Percentiles rank a stretch among this genome's conserved stretches.
Evolutionary conservation across 2,329 filamentous ascomycete species (phyloP).

Genomic region (Fusarium anguioides): DNA sequence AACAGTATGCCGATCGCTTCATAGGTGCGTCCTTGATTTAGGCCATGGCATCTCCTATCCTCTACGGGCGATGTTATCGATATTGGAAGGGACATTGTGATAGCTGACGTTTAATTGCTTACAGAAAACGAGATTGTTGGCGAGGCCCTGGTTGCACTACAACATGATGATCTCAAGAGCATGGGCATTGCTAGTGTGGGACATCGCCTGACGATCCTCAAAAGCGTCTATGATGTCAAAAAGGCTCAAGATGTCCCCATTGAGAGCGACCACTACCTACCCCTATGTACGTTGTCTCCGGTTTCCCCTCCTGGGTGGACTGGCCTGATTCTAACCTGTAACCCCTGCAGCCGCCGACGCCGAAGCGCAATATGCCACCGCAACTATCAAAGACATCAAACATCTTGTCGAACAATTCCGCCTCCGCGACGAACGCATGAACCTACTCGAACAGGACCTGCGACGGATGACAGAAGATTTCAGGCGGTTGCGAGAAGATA

Average conservation of each 20-base stretch:
- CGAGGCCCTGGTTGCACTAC: slow-evolving; percentile 87
- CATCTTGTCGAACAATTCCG: slow-evolving; percentile 90
- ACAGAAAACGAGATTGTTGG: slow-evolving; percentile 94
- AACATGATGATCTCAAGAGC: slow-evolving; percentile 93
- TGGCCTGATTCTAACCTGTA: slow-evolving; percentile 36
- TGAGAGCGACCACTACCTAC: slow-evolving; percentile 93
- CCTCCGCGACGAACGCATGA: slow-evolving; percentile 90
- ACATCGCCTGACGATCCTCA: slow-evolving; percentile 92
- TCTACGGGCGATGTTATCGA: background rate
- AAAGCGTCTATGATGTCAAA: slow-evolving; percentile 96
- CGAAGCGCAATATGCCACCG: slow-evolving; percentile 84
- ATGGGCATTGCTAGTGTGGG: slow-evolving; percentile 94
- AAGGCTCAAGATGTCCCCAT: slow-evolving; percentile 91
- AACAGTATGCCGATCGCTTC: slow-evolving; percentile 85
- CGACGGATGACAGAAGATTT: slow-evolving; percentile 89
- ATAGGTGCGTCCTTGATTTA: slow-evolving; percentile 70
- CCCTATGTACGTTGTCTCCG: slow-evolving; percentile 72
- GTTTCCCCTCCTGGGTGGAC: slow-evolving; percentile 27
- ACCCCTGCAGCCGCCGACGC: slow-evolving; percentile 80
- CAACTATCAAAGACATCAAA: slow-evolving; percentile 92
- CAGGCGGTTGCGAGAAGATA: slow-evolving; percentile 86
- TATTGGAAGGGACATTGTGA: background rate
- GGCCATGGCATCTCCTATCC: background rate
- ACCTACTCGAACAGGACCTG: slow-evolving; percentile 83
- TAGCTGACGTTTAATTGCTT: slow-evolving; percentile 35